Percentiles rank a stretch among this genome's conserved stretches.
phyloP scores from a whole-genome alignment of 768 basidiomycete genomes.

The Pleurotus djamor region DNA sequence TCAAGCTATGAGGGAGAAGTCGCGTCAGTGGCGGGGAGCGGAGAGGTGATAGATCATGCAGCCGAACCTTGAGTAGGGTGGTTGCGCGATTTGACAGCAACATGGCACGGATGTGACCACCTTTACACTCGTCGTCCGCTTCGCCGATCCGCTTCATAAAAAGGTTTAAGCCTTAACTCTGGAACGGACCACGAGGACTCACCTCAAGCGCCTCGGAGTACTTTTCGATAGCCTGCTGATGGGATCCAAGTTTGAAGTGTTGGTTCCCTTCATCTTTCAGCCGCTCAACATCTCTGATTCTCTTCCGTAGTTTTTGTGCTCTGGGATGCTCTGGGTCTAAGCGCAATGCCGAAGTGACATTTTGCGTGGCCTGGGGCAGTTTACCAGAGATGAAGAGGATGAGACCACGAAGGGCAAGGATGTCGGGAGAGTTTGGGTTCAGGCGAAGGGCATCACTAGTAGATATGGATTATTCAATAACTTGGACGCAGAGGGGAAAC shows the following conservation, averaged over 20 bases:
- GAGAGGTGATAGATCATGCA: background rate
- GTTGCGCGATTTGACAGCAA: conserved; percentile 84
- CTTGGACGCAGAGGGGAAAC: background rate
- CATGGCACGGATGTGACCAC: conserved; percentile 79
- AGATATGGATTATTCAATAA: background rate
- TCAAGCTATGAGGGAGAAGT: conserved; percentile 43
- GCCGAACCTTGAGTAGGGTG: conserved; percentile 66
- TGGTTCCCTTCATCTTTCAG: conserved; percentile 84
- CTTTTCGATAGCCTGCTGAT: conserved; percentile 61
- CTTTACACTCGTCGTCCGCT: conserved; percentile 67
- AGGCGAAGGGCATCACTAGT: conserved; percentile 72
- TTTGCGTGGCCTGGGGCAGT: conserved; percentile 69
- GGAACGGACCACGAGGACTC: conserved; percentile 11
- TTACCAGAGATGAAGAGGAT: conserved; percentile 75
- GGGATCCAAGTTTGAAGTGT: conserved; percentile 62
- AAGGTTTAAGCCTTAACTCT: background rate
- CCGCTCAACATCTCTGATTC: conserved; percentile 80
- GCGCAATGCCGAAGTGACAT: conserved; percentile 68
- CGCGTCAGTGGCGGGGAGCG: conserved; percentile 8
- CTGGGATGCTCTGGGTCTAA: conserved; percentile 75
- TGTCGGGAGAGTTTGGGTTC: conserved; percentile 75
- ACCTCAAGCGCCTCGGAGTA: conserved; percentile 77
- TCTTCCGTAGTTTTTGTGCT: conserved; percentile 70
- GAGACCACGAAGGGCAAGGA: conserved; percentile 73
- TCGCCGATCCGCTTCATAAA: conserved; percentile 60